These are phyloP conservation scores for Reutealis trisperma DNA, from an alignment of 345 rosid genomes.

Conservation along the genomic window DNA sequence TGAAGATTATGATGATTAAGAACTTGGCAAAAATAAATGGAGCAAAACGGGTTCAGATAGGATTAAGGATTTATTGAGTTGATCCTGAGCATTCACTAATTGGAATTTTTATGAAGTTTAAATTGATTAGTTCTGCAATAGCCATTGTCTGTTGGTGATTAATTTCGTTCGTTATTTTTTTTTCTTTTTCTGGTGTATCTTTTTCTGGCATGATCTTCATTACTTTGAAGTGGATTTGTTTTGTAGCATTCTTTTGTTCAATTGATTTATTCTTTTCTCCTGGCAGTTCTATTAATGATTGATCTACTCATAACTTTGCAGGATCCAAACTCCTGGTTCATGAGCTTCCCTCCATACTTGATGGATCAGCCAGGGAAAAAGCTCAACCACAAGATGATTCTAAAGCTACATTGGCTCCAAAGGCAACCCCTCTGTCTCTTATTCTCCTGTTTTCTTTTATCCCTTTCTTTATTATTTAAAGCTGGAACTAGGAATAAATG, in stretches of 20 bases:
- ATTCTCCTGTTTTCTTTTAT: background rate
- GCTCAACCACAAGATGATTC: constrained; percentile 88
- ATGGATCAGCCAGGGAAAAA: constrained; percentile 70
- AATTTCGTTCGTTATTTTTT: background rate
- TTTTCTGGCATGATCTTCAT: background rate
- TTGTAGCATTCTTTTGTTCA: background rate
- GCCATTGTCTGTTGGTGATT: background rate
- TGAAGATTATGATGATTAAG: background rate
- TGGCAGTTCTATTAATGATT: background rate
- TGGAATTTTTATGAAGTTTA: background rate
- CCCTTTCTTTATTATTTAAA: background rate
- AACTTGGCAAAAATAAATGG: background rate
- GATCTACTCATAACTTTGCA: constrained; percentile 29
- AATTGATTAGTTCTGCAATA: background rate
- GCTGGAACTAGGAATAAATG: background rate
- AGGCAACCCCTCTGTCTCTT: constrained; percentile 42
- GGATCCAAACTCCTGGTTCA: constrained; percentile 78
- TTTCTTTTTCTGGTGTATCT: background rate
- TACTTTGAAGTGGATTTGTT: constrained; percentile 1
- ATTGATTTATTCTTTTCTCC: background rate
- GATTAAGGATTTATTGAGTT: background rate
- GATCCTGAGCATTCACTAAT: background rate
- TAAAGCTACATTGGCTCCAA: constrained; percentile 84
- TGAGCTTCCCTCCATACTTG: constrained; percentile 74
- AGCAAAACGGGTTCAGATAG: background rate